Evolutionary conservation across 2,329 filamentous ascomycete species (phyloP).

Genomic region (Pyricularia grisea): DNA sequence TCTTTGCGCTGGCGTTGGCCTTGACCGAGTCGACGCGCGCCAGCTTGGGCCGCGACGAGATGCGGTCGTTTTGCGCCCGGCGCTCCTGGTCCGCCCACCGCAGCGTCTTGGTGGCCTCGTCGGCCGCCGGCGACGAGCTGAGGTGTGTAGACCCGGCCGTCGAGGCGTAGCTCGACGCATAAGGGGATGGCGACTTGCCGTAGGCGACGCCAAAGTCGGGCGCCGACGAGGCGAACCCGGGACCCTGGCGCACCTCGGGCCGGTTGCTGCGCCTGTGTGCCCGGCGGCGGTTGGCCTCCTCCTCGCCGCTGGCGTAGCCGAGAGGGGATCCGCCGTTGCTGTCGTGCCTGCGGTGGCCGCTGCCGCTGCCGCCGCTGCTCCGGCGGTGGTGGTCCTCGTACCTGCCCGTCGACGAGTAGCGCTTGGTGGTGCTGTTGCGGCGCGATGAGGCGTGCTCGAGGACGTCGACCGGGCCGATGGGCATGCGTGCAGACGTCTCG

Average conservation of each 20-base stretch:
- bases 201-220: conserved; percentile 11
- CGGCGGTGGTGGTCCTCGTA: conserved; percentile 4
- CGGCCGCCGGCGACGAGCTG: conserved; percentile 8
- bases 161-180: conserved; percentile 11
- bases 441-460: conserved; percentile 8
- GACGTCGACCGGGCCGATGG: conserved; percentile 9
- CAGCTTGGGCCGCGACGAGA: conserved; percentile 16
- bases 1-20: conserved; percentile 3
- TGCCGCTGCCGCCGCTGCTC: neutral
- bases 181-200: conserved; percentile 1
- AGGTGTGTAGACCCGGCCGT: conserved; percentile 3
- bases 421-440: conserved; percentile 2
- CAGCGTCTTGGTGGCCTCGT: conserved; percentile 15
- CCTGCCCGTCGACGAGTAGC: neutral
- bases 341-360: conserved; percentile 4
- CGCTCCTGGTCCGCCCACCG: conserved; percentile 20
- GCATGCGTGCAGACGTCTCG: conserved; percentile 6
- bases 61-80: conserved; percentile 19
- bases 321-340: conserved; percentile 3
- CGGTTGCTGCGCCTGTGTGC: conserved; percentile 11
- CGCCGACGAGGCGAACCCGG: conserved; percentile 12
- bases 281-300: conserved; percentile 10
- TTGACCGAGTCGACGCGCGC: conserved; percentile 8
- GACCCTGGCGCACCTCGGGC: conserved; percentile 5
- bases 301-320: conserved; percentile 13